Evolutionary conservation across 805 yeast species (phyloP), one percentile per base, ranked within the genome.

Genomic region (Alloascoidea hylecoeti): DNA sequence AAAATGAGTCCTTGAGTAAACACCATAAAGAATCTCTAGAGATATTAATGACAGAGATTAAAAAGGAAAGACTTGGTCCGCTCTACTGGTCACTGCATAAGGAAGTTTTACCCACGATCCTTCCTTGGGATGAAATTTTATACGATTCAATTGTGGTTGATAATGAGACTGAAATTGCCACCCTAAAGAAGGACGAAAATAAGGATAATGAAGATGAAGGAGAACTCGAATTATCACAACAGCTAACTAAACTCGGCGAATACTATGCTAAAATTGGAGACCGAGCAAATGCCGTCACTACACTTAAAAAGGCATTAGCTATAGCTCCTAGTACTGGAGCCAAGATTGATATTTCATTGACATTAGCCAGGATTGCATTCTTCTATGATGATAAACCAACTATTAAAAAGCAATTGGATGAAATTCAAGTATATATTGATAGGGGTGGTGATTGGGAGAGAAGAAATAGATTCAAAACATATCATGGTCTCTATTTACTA

Each of bases 391-490:
- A 92, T 59, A 76, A 75, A 52, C 57, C 62, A 4, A 73, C 72
- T 45, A 78, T 81, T 35, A 70, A 77, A 42, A 74, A 75, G 48
- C 78, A 78, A 51, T 68, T 92, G 46, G 89, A 79, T 39, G 76
- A 76, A 47, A 75, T 79, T 15, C 75, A 80, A 51, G 52, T 63
- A 16, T 68, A 84, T 55, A 85, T 92, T 50, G 97, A 89, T 50
- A 82, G 85, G 51, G 98, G 97, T 40, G 98, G 98, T 44, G 98
- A 92, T 57, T 92, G 98, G 98, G 98, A 92, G 61, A 82, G 98
- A 59, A 77, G 95, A 52, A 92, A 92, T 62, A 66, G 96, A 48
- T 85, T 73, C 66, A 92, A 92, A 64, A 83, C 96, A 4, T 92
- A 92, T 59, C 61, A 72, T 41, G 98, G 98, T 16, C 68, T 92